phyloP scores from a whole-genome alignment of 306 rosid genomes.

The Hippophae gyantsensis region DNA sequence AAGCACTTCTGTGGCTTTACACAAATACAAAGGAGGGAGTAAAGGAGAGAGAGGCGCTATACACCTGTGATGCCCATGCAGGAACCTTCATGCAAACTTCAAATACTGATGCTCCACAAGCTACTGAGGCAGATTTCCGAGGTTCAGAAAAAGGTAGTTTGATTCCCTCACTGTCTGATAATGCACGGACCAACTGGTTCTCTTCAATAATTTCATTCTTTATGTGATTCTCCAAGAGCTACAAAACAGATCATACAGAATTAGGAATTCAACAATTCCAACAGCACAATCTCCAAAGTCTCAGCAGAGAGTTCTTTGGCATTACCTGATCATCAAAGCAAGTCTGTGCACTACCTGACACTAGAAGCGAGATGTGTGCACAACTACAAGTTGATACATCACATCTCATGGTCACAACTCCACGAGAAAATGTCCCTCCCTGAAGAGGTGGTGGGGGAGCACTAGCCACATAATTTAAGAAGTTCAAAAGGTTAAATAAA shows the following conservation, averaged over 20 bases:
- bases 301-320: conserved; percentile 9
- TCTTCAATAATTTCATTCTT: conserved; percentile 88
- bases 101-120: conserved; percentile 83
- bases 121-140: conserved; percentile 83
- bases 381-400: conserved; percentile 85
- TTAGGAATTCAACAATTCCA: conserved; percentile 23
- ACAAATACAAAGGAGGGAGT: no score
- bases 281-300: conserved; percentile 4
- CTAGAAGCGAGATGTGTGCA: conserved; percentile 85
- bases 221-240: conserved; percentile 92
- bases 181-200: conserved; percentile 53
- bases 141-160: conserved; percentile 59
- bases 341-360: conserved; percentile 90
- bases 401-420: conserved; percentile 98
- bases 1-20: no score
- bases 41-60: conserved; percentile 3
- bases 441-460: conserved; percentile 99
- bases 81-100: conserved; percentile 94
- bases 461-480: conserved; percentile 34
- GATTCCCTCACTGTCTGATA: conserved; percentile 41
- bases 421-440: conserved; percentile 95
- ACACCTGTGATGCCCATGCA: conserved; percentile 94
- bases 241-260: conserved; percentile 18
- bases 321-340: conserved; percentile 94
- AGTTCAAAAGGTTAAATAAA: no score